A percentile compares a stretch with the other conserved stretches of the same genome.
Conservation (phyloP, 306 rosid genomes). For the Corylus heterophylla region DNA sequence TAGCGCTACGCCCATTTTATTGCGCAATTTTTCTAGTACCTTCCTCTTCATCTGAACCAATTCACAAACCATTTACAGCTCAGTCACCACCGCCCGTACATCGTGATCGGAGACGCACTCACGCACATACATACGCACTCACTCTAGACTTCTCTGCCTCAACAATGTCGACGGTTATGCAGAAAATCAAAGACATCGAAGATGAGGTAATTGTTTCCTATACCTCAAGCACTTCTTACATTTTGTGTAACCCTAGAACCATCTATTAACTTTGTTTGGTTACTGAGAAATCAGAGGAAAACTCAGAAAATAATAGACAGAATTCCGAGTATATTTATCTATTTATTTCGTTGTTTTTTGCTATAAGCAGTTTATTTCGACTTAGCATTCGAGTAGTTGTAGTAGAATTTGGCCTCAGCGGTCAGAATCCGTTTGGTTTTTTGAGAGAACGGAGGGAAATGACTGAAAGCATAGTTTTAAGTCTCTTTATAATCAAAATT, state of each 20-base stretch:
- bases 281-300: neutral
- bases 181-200: constrained; percentile 98
- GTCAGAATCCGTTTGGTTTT: constrained; percentile 19
- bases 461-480: neutral
- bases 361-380: neutral
- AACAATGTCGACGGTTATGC: constrained; percentile 93
- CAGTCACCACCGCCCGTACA: neutral
- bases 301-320: neutral
- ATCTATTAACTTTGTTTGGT: neutral
- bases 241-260: neutral
- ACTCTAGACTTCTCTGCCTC: constrained; percentile 29
- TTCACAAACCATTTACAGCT: neutral
- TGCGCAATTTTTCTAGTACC: neutral
- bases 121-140: neutral
- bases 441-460: neutral
- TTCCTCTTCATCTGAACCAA: neutral
- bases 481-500: neutral
- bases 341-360: neutral
- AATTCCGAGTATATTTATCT: neutral
- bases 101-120: neutral
- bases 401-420: neutral
- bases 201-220: constrained; percentile 68
- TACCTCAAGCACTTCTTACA: neutral
- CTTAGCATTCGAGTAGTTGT: too few relatives aligned
- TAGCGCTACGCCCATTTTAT: neutral